Base-by-base conservation (phyloP, 148 eudicot genomes). In the Rhododendron williamsianum region DNA sequence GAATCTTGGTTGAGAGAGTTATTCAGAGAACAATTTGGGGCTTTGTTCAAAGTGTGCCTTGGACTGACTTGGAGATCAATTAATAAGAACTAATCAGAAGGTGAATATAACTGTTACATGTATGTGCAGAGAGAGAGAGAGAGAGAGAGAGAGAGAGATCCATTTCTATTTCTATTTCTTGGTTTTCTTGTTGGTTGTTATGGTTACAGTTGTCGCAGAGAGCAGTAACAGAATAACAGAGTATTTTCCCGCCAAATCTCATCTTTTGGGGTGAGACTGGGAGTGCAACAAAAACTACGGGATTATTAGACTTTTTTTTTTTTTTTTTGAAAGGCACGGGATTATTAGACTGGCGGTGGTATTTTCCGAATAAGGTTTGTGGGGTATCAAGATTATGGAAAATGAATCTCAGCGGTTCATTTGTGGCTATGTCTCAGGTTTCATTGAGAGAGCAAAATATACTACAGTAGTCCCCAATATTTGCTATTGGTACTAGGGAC, bases 191-290 rank as follows among this genome's bases (percentile, higher is more conserved):
- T 9, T 19, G 71, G 63, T 49, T 49, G 21, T 80, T 2, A 80
- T 13, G 60, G 60, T 54, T 2, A 54, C 60, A 54, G 60, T 54
- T 15, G 21, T 16, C 25, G 3, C 30, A 8, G 11, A 23, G 27
- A 63, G 19, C 69, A 63, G 23, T 13, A 8, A 54, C 65, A 80
- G 9, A 18, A 79, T 54, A 81, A 81, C 72, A 38, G 83, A 38
- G 83, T 60, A 27, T 19, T 58, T 56, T 60, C 33, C 83, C 83
- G 83, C 83, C 73, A 38, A 21, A 81, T 56, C 16, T 30, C 6
- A 6, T 25, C 11, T 18, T 16, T 33, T 5, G 77, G 51, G 51
- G 2, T 25, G n/a, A 33, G 8, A 21, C 1, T 38, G 78, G 16
- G 18, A 21, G 6, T 74, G 78, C 19, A 19, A 56, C 23, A 19